phyloP scores from a whole-genome alignment of 2,329 filamentous ascomycete species.

The Coleophoma crateriformis region DNA sequence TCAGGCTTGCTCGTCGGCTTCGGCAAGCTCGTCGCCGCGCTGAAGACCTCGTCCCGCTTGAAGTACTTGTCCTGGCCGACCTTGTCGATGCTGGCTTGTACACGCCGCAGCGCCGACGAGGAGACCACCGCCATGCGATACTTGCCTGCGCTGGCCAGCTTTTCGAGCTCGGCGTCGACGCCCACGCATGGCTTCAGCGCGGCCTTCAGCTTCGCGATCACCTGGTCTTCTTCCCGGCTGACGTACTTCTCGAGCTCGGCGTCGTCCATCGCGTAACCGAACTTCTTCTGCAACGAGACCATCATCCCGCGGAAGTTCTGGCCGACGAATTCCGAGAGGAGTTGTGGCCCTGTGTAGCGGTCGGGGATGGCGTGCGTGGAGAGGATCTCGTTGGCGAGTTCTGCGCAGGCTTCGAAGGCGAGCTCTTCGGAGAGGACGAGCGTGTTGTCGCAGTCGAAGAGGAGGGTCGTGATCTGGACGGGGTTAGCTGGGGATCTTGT shows the following conservation, averaged over 20 bases:
- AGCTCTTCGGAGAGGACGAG: conserved; percentile 87
- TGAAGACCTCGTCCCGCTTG: conserved; percentile 68
- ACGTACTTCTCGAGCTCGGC: conserved; percentile 73
- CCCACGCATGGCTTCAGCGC: conserved; percentile 64
- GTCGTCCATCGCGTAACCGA: conserved; percentile 63
- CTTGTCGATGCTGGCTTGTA: conserved; percentile 73
- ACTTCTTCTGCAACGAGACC: conserved; percentile 66
- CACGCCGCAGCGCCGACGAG: conserved; percentile 71
- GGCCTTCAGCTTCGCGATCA: conserved; percentile 72
- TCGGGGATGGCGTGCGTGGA: conserved; percentile 54
- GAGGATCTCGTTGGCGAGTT: conserved; percentile 83
- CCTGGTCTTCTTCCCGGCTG: conserved; percentile 70
- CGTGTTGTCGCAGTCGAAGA: conserved; percentile 85
- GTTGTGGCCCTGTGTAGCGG: conserved; percentile 71
- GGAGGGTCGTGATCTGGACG: conserved; percentile 59
- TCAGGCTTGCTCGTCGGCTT: conserved; percentile 87
- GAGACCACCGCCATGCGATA: conserved; percentile 78
- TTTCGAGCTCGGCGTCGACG: conserved; percentile 61
- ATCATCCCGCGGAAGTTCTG: conserved; percentile 96
- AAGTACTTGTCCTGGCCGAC: conserved; percentile 79
- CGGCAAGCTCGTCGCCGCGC: conserved; percentile 71
- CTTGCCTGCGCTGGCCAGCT: conserved; percentile 53
- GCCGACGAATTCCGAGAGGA: conserved; percentile 84
- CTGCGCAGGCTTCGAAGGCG: conserved; percentile 86
- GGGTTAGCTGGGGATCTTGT: too few species aligned